A percentile compares a stretch with the other conserved stretches of the same genome.
phyloP scores from a whole-genome alignment of 257 asterid genomes.

The Solanum rostratum region DNA sequence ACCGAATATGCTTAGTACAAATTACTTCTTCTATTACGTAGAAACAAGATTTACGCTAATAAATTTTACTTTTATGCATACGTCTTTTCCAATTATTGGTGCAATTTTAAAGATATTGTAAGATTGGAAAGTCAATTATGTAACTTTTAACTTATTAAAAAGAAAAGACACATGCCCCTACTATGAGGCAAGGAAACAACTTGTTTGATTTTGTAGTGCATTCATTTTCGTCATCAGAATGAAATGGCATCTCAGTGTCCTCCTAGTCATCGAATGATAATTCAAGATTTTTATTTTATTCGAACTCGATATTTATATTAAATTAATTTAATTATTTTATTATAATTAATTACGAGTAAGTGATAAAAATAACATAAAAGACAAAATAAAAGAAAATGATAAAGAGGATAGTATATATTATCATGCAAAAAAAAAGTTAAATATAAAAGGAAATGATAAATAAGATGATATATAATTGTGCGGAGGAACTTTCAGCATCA shows the following conservation, averaged over 20 bases:
- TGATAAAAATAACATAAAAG: background rate
- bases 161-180: no score
- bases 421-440: no score
- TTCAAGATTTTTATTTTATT: no score
- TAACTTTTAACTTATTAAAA: no score
- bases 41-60: no score
- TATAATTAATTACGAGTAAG: background rate
- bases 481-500: background rate
- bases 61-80: background rate
- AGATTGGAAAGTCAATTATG: background rate
- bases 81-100: background rate
- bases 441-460: no score
- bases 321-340: no score
- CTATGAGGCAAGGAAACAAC: no score
- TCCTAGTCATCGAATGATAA: background rate
- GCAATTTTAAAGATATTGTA: background rate
- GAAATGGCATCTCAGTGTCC: background rate
- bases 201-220: no score
- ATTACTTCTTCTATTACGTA: no score
- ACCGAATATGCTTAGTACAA: accelerated
- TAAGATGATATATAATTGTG: background rate
- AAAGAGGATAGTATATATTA: background rate
- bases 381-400: background rate
- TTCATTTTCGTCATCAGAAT: no score
- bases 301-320: no score